These are phyloP conservation scores for Magnusiomyces suaveolens DNA, from an alignment of 1,139 yeast genomes.

Conservation along the genomic window DNA sequence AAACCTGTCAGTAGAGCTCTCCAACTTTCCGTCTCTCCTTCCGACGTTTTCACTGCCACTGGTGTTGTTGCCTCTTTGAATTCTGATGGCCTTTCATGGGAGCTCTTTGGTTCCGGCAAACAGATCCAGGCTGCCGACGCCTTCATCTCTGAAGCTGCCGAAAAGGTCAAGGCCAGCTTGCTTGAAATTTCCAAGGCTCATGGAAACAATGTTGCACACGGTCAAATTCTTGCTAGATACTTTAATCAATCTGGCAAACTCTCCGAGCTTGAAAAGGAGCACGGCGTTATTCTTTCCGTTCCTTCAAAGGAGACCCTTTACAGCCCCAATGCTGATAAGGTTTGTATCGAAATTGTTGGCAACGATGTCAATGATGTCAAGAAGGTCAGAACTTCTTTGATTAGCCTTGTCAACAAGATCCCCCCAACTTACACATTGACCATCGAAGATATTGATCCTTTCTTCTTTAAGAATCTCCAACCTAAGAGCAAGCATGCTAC, in stretches of 20 bases:
- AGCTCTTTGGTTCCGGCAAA: conserved; percentile 57
- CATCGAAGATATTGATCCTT: conserved; percentile 59
- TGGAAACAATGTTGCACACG: conserved; percentile 68
- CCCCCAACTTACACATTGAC: conserved; percentile 56
- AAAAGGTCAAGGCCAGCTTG: conserved; percentile 50
- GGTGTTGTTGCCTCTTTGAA: conserved; percentile 59
- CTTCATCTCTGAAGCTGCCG: conserved; percentile 43
- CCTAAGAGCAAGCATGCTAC: conserved; percentile 33
- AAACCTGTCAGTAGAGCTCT: conserved; percentile 42
- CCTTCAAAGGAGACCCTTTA: conserved; percentile 39
- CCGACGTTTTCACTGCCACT: conserved; percentile 41
- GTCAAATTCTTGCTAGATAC: conserved; percentile 59
- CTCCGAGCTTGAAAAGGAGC: conserved; percentile 31
- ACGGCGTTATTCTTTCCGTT: conserved; percentile 45
- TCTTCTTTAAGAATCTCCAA: conserved; percentile 46
- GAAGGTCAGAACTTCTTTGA: conserved; percentile 56
- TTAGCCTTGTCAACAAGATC: conserved; percentile 59
- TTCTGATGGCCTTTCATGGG: conserved; percentile 37
- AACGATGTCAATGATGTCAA: conserved; percentile 38
- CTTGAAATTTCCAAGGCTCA: conserved; percentile 84
- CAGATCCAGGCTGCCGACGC: conserved; percentile 54
- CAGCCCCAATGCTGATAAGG: conserved; percentile 29
- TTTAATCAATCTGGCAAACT: conserved; percentile 45
- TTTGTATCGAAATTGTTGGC: conserved; percentile 36
- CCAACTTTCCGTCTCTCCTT: conserved; percentile 40